Conservation (phyloP, 306 rosid species). For the Sophora flavescens region DNA sequence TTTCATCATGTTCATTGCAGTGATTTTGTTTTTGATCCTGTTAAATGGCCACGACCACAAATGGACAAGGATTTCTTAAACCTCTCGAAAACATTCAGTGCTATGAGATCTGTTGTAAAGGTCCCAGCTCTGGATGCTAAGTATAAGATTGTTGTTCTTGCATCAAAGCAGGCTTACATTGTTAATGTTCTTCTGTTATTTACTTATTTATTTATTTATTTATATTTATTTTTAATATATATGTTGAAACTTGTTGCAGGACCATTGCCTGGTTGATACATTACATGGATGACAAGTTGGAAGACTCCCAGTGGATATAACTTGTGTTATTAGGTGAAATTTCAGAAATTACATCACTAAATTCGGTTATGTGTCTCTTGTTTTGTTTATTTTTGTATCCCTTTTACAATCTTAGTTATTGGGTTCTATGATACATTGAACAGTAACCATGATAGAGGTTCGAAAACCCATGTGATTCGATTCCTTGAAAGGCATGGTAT, state of each 20-base stretch:
- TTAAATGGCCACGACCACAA: too few relatives aligned
- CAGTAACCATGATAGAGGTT: slow-evolving; percentile 78
- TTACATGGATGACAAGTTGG: slow-evolving; percentile 84
- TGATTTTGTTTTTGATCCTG: slow-evolving; percentile 70
- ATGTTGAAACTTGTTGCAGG: slow-evolving; percentile 56
- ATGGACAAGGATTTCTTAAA: too few relatives aligned
- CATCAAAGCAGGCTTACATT: slow-evolving; percentile 64
- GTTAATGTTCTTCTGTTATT: neutral
- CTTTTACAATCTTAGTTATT: slow-evolving; percentile 33
- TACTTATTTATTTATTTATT: too few relatives aligned
- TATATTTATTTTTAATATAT: neutral
- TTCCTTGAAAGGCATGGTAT: slow-evolving; percentile 76
- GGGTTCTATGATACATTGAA: neutral
- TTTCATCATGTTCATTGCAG: slow-evolving; percentile 56
- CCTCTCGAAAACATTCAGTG: slow-evolving; percentile 56
- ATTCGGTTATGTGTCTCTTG: too few relatives aligned
- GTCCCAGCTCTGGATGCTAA: slow-evolving; percentile 72
- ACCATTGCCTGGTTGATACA: slow-evolving; percentile 78
- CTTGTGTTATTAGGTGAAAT: too few relatives aligned
- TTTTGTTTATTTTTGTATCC: too few relatives aligned
- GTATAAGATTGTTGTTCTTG: slow-evolving; percentile 73
- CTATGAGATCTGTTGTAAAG: slow-evolving; percentile 68
- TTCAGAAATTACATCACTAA: too few relatives aligned
- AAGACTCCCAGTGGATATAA: slow-evolving; percentile 76
- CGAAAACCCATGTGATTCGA: slow-evolving; percentile 73